Evolutionary conservation across 2,329 filamentous ascomycete genomes (phyloP), one percentile per base, ranked within the genome.

Genomic region (Alternaria gansuensis): DNA sequence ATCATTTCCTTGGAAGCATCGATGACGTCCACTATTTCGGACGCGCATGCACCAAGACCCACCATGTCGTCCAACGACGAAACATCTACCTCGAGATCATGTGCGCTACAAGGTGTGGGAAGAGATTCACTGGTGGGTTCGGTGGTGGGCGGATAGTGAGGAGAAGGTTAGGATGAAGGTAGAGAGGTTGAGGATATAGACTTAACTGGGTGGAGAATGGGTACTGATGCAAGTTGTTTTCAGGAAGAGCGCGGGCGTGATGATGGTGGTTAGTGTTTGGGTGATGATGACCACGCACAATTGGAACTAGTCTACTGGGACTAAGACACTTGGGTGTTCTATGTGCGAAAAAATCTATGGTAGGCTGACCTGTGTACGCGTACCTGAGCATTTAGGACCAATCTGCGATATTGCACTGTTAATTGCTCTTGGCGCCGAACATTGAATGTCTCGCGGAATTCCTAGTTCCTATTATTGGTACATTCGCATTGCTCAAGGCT

Each of bases 71-170:
- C 17, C 24, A 51, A n/a, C 43, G 34, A n/a, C 57, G 31, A 23
- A 52, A 40, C 3, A 39, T 57, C n/a, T 70, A 70, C 46, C 48
- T 65, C 13, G 45, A 61, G 8, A 67, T 74, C 23, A 75, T 75
- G 69, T 62, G 71, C 28, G 64, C 63, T 4, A 49, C 70, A 28
- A 48, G 31, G 11, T 54, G 10, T 73, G 66, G 67, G 43, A 41
- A 10, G 49, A 48, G 14, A 45, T 50, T 0, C 48, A 62, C 55
- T 71, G 67, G 70, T 52, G 31, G 41, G 51, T 72, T 11, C 73
- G 63, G 70, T 71, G 67, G 68, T 73, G 68, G 70, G 69, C 67
- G 9, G 62, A 63, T 7, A 63, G 64, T 29, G 68, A 68, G 28
- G 67, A 68, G 6, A 69, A 72, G 48, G 68, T 66, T 14, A 62